These are phyloP conservation scores for Colletotrichum tanaceti DNA, from an alignment of 2,329 filamentous ascomycete species.

Conservation along the genomic window DNA sequence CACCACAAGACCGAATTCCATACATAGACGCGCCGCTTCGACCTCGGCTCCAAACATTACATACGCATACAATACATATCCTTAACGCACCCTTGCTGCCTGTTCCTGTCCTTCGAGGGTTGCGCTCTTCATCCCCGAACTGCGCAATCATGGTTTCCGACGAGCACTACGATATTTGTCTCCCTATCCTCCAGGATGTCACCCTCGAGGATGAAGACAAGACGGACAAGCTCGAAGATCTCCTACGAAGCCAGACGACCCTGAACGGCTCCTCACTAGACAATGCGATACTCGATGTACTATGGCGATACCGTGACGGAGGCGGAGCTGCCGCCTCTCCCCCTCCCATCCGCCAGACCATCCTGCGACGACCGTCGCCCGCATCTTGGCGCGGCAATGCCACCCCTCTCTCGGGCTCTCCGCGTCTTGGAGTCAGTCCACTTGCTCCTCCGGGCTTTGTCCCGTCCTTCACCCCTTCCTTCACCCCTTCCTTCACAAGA, in stretches of 20 bases:
- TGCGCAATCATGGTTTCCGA: slow-evolving; percentile 83
- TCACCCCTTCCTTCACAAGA: slow-evolving; percentile 82
- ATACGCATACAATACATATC: slow-evolving; percentile 37
- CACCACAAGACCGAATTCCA: slow-evolving; percentile 33
- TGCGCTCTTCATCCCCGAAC: slow-evolving; percentile 25
- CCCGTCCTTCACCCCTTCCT: slow-evolving; percentile 82
- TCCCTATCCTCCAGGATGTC: slow-evolving; percentile 86
- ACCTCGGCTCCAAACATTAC: slow-evolving; percentile 25
- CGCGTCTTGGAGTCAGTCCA: slow-evolving; percentile 83
- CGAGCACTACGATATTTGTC: slow-evolving; percentile 89
- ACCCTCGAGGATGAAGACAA: slow-evolving; percentile 93
- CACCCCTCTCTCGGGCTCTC: slow-evolving; percentile 85
- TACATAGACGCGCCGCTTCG: slow-evolving; percentile 38
- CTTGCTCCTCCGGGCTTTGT: slow-evolving; percentile 86
- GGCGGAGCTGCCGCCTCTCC: slow-evolving; percentile 77
- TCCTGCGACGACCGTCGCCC: slow-evolving; percentile 90
- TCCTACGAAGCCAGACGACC: slow-evolving; percentile 81
- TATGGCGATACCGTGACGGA: slow-evolving; percentile 84
- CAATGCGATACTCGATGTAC: slow-evolving; percentile 87
- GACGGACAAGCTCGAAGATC: slow-evolving; percentile 85
- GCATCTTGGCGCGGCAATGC: slow-evolving; percentile 90
- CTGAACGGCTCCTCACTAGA: slow-evolving; percentile 83
- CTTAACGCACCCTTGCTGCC: slow-evolving; percentile 30
- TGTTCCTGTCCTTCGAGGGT: slow-evolving; percentile 19
- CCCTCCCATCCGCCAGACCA: slow-evolving; percentile 86